A percentile compares a stretch with the other conserved stretches of the same genome.
These are phyloP conservation scores for Pisolithus albus DNA, from an alignment of 768 basidiomycete species.

Conservation along the genomic window DNA sequence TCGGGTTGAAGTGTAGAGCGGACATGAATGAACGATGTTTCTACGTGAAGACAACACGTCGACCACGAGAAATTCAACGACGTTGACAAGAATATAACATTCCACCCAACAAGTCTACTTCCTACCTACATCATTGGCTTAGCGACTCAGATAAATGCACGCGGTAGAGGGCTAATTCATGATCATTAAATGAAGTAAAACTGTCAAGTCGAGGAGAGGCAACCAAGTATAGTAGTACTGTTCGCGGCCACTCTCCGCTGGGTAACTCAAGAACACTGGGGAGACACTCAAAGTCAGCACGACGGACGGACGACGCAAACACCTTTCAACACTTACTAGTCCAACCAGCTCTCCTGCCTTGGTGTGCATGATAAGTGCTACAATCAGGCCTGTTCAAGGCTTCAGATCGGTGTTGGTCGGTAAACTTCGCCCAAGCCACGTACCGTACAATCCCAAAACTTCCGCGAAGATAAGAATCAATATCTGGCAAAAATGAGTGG, in stretches of 20 bases:
- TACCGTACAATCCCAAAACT: constrained; percentile 88
- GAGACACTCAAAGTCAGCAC: not conserved
- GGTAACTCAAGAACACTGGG: constrained; percentile 19
- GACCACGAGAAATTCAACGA: no score
- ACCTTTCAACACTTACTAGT: constrained; percentile 8
- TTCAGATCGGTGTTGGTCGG: not conserved
- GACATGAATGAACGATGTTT: not conserved
- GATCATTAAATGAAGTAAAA: not conserved
- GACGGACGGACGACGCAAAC: not conserved
- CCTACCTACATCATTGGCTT: no score
- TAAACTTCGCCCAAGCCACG: constrained; percentile 3
- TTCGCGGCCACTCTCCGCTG: constrained; percentile 4
- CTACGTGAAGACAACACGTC: no score
- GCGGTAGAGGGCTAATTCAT: not conserved
- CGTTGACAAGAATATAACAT: no score
- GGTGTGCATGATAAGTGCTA: constrained; percentile 95
- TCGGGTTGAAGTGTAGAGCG: not conserved
- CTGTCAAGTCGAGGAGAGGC: not conserved
- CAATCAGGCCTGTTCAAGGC: constrained; percentile 59
- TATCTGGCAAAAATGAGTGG: constrained; percentile 44
- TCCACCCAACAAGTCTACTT: no score
- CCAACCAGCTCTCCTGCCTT: constrained; percentile 33
- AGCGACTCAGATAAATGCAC: no score
- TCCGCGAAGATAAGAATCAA: constrained; percentile 98
- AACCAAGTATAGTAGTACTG: not conserved